A percentile compares a stretch with the other conserved stretches of the same genome.
These are phyloP conservation scores for Aspergillus sclerotioniger DNA, from an alignment of 495 filamentous ascomycete species.

Conservation along the genomic window DNA sequence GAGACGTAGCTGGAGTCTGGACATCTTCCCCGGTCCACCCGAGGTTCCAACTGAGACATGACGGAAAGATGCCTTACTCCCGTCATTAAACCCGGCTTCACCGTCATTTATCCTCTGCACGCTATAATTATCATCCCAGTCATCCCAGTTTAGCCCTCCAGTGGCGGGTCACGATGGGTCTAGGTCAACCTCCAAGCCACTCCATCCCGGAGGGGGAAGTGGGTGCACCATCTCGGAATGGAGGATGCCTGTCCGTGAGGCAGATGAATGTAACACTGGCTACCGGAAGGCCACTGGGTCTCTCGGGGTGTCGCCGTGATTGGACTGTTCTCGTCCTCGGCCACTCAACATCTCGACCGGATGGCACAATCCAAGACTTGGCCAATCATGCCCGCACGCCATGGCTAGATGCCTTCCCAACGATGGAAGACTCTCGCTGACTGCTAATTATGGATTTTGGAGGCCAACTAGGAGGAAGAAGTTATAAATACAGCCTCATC, in stretches of 20 bases:
- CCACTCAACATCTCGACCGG: neutral
- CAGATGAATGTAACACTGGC: neutral
- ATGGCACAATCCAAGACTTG: constrained; percentile 7
- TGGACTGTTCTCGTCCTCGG: neutral
- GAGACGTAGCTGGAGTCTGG: too few relatives aligned
- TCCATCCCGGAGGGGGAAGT: neutral
- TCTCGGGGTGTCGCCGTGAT: neutral
- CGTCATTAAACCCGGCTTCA: neutral
- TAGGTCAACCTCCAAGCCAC: neutral
- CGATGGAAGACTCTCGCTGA: neutral
- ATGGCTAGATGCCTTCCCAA: neutral
- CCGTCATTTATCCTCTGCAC: neutral
- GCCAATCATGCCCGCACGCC: neutral
- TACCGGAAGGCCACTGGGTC: neutral
- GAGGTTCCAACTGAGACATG: constrained; percentile 2
- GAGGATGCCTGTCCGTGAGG: neutral
- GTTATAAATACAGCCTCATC: constrained; percentile 13
- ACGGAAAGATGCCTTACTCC: constrained; percentile 6
- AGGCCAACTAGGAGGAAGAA: neutral
- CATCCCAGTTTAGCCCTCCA: too few relatives aligned
- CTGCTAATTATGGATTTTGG: constrained; percentile 3
- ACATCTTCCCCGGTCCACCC: too few relatives aligned
- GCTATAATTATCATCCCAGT: neutral
- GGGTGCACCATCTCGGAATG: neutral
- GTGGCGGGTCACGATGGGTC: neutral